Percentiles rank a stretch among this genome's conserved stretches.
phyloP scores from a whole-genome alignment of 2,329 filamentous ascomycete genomes.

The Biscogniauxia marginata region DNA sequence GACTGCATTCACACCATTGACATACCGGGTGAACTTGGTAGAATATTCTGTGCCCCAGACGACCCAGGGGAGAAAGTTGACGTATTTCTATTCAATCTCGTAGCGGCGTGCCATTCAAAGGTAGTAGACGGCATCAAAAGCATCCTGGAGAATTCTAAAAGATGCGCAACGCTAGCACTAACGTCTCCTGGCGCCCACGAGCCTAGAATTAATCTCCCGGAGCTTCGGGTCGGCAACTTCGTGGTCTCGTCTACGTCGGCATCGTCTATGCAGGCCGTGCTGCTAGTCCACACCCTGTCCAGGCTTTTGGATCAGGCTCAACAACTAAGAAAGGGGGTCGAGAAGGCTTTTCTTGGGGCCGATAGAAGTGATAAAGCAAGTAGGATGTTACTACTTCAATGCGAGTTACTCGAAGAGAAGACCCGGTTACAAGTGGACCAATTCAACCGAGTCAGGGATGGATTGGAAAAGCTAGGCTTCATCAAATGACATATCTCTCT shows the following conservation, averaged over 20 bases:
- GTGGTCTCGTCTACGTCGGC: constrained; percentile 23
- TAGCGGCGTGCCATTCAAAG: constrained; percentile 39
- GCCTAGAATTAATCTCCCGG: constrained; percentile 37
- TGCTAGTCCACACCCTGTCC: constrained; percentile 23
- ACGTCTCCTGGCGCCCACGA: constrained; percentile 27
- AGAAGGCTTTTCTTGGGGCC: background rate
- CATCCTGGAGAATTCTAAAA: constrained; percentile 30
- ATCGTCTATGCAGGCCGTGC: constrained; percentile 25
- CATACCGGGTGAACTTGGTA: constrained; percentile 15
- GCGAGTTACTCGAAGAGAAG: constrained; percentile 25
- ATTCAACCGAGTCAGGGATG: constrained; percentile 18
- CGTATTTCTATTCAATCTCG: constrained; percentile 35
- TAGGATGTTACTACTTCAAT: constrained; percentile 24
- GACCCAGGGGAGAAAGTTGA: constrained; percentile 27
- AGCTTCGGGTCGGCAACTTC: constrained; percentile 39
- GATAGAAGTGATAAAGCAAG: constrained; percentile 5
- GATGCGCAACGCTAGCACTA: constrained; percentile 33
- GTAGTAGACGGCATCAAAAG: constrained; percentile 38
- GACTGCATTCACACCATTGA: constrained; percentile 35
- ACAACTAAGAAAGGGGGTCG: constrained; percentile 13
- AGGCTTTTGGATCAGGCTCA: constrained; percentile 18
- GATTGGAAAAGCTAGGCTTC: constrained; percentile 13
- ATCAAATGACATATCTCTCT: constrained; percentile 9
- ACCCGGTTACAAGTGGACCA: constrained; percentile 14
- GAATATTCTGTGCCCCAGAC: constrained; percentile 11